Base-by-base conservation (phyloP, 805 yeast species). In the Pichia manshurica region DNA sequence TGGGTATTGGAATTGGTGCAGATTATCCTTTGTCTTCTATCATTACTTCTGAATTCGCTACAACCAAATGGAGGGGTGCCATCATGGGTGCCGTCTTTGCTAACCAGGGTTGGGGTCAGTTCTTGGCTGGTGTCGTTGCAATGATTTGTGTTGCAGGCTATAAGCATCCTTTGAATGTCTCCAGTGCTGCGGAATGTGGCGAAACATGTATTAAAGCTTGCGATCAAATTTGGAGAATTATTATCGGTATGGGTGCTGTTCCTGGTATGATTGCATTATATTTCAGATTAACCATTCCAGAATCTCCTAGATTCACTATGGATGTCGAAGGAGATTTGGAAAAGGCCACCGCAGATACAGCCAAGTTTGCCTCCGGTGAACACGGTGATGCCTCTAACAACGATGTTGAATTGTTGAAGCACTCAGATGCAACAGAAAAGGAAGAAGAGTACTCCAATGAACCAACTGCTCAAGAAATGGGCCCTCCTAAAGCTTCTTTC, bases 1-100 rank as follows among this genome's bases (percentile, higher is more conserved):
- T 82, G 87, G 96, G 96, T 75, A 83, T 89, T 60, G 96, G 96
- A 79, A 89, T 88, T 60, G 96, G 96, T 73, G 96, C 96, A 75
- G 96, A 88, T 72, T 88, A 88, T 68, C 96, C 96, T 57, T 75
- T 89, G 62, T 87, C 96, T 22, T 87, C 96, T n/a, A 84, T 88
- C 65, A 88, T 88, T 56, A 84, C 96, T 12, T 83, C 96, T 47
- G 96, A 88, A 73, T 88, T 88, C 62, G 79, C 96, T 22, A 87
- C 96, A 51, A 88, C 96, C 56, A 87, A 85, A 69, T 88, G 96
- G 95, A 86, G 96, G 81, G 96, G 96, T 77, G 96, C 96, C 55
- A 87, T 88, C 60, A 88, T 88, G 96, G 89, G 87, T 64, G 95
- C 96, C 28, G 96, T 88, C 48, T 89, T 89, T 68, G 91, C 96